Conservation (phyloP, 2,329 filamentous ascomycete genomes). For the Fusarium falciforme region DNA sequence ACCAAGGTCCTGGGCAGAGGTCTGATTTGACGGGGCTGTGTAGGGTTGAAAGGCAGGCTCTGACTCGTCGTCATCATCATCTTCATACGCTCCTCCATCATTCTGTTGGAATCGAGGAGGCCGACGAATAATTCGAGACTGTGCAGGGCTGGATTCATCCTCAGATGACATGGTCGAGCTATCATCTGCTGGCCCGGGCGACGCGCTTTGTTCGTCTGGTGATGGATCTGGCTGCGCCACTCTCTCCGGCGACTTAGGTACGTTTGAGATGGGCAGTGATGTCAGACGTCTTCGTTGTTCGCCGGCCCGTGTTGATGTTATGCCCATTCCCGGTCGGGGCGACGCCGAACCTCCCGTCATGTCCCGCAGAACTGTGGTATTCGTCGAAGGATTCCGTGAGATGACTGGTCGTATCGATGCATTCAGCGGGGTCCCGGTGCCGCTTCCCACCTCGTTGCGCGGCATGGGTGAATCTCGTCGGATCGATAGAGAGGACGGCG, state of each 20-base stretch:
- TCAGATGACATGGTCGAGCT: constrained; percentile 57
- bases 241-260: constrained; percentile 38
- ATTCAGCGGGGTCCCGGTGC: constrained; percentile 57
- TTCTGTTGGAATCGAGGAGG: constrained; percentile 63
- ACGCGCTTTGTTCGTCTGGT: constrained; percentile 43
- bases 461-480: constrained; percentile 67
- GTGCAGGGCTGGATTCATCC: constrained; percentile 64
- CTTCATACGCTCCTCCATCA: constrained; percentile 54
- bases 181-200: constrained; percentile 52
- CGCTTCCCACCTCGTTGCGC: constrained; percentile 58
- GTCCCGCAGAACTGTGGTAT: constrained; percentile 56
- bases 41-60: constrained; percentile 68
- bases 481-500: constrained; percentile 66
- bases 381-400: constrained; percentile 61
- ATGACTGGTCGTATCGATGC: constrained; percentile 57
- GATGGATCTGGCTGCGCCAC: constrained; percentile 21
- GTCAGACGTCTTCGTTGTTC: constrained; percentile 57
- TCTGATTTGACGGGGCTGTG: constrained; percentile 50
- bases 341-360: constrained; percentile 47
- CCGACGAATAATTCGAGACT: constrained; percentile 70
- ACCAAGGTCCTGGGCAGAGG: constrained; percentile 58
- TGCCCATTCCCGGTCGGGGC: constrained; percentile 39
- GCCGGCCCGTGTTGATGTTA: constrained; percentile 18
- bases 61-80: constrained; percentile 67
- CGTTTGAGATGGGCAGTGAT: constrained; percentile 55